Evolutionary conservation across 768 basidiomycete genomes (phyloP), one percentile per base, ranked within the genome.

Genomic region (Agrocybe chaxingu): DNA sequence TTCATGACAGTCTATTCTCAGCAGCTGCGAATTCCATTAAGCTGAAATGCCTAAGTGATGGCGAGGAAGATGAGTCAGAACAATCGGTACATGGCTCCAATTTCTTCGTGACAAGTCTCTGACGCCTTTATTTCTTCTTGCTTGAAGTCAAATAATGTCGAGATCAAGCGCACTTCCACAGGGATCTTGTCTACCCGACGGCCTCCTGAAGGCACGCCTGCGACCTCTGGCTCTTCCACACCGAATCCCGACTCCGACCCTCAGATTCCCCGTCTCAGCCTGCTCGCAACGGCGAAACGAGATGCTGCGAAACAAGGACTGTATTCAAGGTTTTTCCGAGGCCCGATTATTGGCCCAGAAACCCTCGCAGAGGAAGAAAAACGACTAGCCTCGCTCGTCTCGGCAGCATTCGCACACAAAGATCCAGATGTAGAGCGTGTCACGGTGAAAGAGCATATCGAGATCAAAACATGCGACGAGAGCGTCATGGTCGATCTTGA

Each of bases 11-110:
- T 60, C 68, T 96, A 47, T 97, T 90, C 66, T 71, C 85, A 1
- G 84, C 86, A 10, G 92, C 93, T 13, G 85, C 93, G 0, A 86
- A 85, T 55, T 81, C 89, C 29, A 92, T 98, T 47, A 81, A 84
- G 50, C 76, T 95, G 37, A 85, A 84, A 61, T 62, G 87, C 49
- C 64, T 74, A 13, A 76, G 73, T 45, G 77, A 76, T 46, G 77
- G 79, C 34, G 79, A 79, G 12, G 76, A 74, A n/a, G 68, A 69
- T 39, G 73, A 61, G 42, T 44, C 57, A 56, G 56, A 62, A 54
- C 51, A 42, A 53, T 53, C 56, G 30, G 52, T 56, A 54, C 18
- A 49, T 51, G 6, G 31, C 38, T 35, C 12, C 30, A 12, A 3
- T 16, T 12, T 13, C 12, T 18, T 39, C 11, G 24, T 19, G 13